Evolutionary conservation across 257 asterid species (phyloP), one percentile per base, ranked within the genome.

Genomic region (Petunia axillaris): DNA sequence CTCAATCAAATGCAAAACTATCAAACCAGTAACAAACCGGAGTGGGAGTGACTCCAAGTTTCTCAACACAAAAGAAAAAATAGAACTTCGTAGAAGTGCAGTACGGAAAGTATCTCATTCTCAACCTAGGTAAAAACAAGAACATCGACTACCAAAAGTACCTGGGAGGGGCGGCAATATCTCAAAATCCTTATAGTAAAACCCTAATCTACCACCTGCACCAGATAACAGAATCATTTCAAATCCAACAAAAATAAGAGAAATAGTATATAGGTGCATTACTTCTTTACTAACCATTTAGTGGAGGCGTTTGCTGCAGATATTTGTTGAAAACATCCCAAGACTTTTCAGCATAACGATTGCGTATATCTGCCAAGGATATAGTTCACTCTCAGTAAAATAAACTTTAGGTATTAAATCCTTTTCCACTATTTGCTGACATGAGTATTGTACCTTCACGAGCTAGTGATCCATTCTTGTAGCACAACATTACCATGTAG

Each of bases 141-240:
- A 60, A 1, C 10, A 16, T 16, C 64, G 16, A 5, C 6, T 59
- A 59, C 11, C 8, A 59, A 59, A 59, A 4, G 74, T 84, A 90
- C 99, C 94, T 10, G 98, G 99, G 10, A 96, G 92, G 8, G 99
- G 98, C 78, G 99, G 99, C 77, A 90, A 92, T 80, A 91, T 90
- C 87, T 96, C 98, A 44, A 86, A 93, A 44, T 96, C 99, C 83
- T 92, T 96, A 87, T 92, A 96, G 86, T 96, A 96, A 86, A 94
- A 96, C 1, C 99, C 98, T 65, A 96, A 76, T 91, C 93, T 90
- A 64, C 99, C 98, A 82, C 90, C 99, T 96, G 84, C 50, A 70
- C 60, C 25, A 41, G 35, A 40, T 75, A 54, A 54, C 64, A 81
- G 81, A 50, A 70, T 79, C 64, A 68, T 80, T 76, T 82, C 62